These are phyloP conservation scores for Iberis pinnata DNA, from an alignment of 345 rosid genomes.

Conservation along the genomic window DNA sequence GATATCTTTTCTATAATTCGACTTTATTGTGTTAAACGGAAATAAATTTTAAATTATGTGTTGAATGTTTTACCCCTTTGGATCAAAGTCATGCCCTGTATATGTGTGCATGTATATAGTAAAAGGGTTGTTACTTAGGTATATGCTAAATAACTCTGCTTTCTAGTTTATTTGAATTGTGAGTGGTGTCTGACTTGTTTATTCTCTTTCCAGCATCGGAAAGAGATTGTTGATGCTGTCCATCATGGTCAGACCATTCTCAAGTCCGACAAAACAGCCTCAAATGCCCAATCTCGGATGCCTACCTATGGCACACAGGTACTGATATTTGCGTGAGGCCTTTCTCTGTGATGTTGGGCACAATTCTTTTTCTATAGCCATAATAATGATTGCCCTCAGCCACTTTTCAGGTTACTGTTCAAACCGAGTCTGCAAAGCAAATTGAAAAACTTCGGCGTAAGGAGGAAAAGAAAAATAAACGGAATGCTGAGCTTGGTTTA, in stretches of 20 bases:
- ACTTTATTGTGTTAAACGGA: not conserved
- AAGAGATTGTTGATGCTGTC: constrained; percentile 83
- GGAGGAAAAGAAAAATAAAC: constrained; percentile 83
- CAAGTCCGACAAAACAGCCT: constrained; percentile 62
- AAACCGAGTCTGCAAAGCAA: constrained; percentile 78
- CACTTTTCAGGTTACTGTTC: constrained; percentile 74
- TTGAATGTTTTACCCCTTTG: constrained; percentile 1
- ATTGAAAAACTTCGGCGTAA: constrained; percentile 94
- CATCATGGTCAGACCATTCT: constrained; percentile 61
- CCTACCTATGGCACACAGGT: constrained; percentile 99
- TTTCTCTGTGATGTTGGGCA: constrained; percentile 8
- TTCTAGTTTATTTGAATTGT: constrained; percentile 8
- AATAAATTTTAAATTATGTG: not conserved
- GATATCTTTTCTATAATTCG: not conserved
- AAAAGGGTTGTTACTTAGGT: constrained; percentile 3
- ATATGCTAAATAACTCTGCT: constrained; percentile 2
- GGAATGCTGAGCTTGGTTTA: constrained; percentile 58
- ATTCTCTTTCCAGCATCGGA: constrained; percentile 63
- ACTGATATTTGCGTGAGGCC: constrained; percentile 14
- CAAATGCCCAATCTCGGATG: constrained; percentile 66
- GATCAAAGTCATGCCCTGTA: not conserved
- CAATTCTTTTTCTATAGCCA: constrained; percentile 5
- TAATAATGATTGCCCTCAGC: constrained; percentile 5
- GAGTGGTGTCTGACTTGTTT: constrained; percentile 15
- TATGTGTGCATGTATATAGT: no score